Evolutionary conservation across 2,329 filamentous ascomycete genomes (phyloP).

Genomic region (Chaetomium sp.): DNA sequence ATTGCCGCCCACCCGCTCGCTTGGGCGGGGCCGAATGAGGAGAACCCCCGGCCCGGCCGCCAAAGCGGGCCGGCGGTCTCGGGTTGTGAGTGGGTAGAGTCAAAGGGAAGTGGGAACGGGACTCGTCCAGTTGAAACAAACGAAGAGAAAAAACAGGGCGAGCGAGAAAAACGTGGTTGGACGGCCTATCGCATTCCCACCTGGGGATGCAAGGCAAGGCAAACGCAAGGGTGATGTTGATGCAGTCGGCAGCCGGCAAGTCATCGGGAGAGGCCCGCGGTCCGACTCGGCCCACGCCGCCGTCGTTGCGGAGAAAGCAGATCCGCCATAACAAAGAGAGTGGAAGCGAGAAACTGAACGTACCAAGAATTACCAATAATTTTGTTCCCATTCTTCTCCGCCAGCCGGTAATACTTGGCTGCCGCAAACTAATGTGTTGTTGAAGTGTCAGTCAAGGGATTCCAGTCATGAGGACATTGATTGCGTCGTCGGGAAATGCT

Average conservation of each 20-base stretch:
- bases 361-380: slow-evolving; percentile 93
- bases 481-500: slow-evolving; percentile 10
- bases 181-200: slow-evolving; percentile 1
- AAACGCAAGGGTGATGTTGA: neutral
- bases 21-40: neutral
- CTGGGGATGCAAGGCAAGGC: neutral
- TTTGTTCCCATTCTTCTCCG: slow-evolving; percentile 83
- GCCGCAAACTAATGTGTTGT: slow-evolving; percentile 56
- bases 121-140: neutral
- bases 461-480: slow-evolving; percentile 37
- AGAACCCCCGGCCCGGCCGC: neutral
- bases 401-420: slow-evolving; percentile 86
- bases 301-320: too few relatives aligned
- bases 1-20: too few relatives aligned
- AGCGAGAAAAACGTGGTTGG: neutral
- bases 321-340: neutral
- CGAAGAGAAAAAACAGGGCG: slow-evolving; percentile 16
- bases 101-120: neutral
- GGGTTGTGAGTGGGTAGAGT: neutral
- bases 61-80: neutral
- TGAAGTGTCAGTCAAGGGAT: slow-evolving; percentile 24
- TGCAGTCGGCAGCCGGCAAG: neutral
- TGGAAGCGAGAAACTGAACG: slow-evolving; percentile 28
- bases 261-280: neutral
- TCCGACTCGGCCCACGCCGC: neutral